A percentile compares a stretch with the other conserved stretches of the same genome.
Evolutionary conservation across 257 asterid species (phyloP).

Genomic region (Nyctanthes arbortristis): DNA sequence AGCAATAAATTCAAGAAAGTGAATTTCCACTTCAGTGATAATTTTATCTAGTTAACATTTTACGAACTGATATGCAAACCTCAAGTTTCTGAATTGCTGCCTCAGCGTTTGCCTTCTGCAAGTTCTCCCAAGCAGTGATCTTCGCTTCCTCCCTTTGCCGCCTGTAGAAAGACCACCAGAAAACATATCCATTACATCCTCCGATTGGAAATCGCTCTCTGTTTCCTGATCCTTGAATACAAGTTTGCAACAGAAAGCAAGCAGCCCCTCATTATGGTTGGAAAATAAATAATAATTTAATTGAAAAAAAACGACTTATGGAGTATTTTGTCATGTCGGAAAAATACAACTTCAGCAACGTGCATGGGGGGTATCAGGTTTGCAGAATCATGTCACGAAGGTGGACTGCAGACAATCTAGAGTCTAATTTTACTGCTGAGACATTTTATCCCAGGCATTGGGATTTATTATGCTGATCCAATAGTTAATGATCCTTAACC

Average conservation of each 20-base stretch:
- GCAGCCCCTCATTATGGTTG: no score
- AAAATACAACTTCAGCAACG: no score
- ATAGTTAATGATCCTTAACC: neutral
- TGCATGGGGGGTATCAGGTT: constrained; percentile 2
- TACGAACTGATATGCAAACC: no score
- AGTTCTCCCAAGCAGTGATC: constrained; percentile 83
- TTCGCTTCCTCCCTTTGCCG: constrained; percentile 71
- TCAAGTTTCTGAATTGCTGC: constrained; percentile 76
- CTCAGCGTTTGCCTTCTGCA: constrained; percentile 93
- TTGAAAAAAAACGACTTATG: no score
- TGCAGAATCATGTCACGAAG: neutral
- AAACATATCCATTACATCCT: neutral
- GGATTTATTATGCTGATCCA: neutral
- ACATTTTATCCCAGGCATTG: neutral
- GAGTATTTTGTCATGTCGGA: no score
- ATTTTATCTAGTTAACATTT: neutral
- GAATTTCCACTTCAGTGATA: neutral
- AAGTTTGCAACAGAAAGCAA: neutral
- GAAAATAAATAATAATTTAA: no score
- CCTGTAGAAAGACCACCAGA: constrained; percentile 34
- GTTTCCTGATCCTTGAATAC: neutral
- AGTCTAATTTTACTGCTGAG: neutral
- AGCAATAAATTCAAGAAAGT: no score
- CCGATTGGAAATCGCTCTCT: neutral
- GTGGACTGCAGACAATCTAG: no score